Conservation (phyloP, 495 filamentous ascomycete species). For the Coniosporium apollinis region DNA sequence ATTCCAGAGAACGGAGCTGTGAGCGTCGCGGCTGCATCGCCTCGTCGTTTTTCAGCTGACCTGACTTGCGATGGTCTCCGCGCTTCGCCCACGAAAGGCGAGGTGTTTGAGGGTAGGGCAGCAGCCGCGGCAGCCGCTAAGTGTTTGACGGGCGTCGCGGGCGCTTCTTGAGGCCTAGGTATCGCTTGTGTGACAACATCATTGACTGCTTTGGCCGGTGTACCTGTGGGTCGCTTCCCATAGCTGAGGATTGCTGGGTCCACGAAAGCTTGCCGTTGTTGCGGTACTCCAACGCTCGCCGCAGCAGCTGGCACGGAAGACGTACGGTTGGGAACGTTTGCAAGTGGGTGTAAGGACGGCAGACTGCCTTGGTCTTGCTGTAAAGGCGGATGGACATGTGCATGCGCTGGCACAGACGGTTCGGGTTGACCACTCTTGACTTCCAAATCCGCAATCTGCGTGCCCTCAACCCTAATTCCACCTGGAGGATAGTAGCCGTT, state of each 20-base stretch:
- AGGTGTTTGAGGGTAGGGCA: conserved; percentile 16
- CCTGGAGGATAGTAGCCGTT: conserved; percentile 30
- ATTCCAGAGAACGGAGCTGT: conserved; percentile 15
- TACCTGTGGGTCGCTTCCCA: conserved; percentile 11
- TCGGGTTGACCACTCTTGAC: conserved; percentile 15
- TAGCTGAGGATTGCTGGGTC: conserved; percentile 27
- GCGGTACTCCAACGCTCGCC: conserved; percentile 1
- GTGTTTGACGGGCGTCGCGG: conserved; percentile 20
- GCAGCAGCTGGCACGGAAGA: not conserved
- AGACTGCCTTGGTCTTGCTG: not conserved
- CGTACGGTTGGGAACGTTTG: not conserved
- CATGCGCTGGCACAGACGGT: not conserved
- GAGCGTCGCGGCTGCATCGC: conserved; percentile 14
- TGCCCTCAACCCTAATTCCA: conserved; percentile 37
- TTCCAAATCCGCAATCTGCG: conserved; percentile 41
- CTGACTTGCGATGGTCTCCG: conserved; percentile 6
- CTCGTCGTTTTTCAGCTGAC: not conserved
- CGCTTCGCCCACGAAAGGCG: conserved; percentile 16
- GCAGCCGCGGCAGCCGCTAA: conserved; percentile 10
- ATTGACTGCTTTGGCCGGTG: not conserved
- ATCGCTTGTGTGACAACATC: not conserved
- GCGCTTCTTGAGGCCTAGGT: conserved; percentile 16
- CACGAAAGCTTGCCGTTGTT: conserved; percentile 14
- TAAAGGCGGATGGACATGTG: not conserved
- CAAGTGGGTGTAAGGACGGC: not conserved